A percentile compares a stretch with the other conserved stretches of the same genome.
phyloP scores from a whole-genome alignment of 768 basidiomycete species.

The Fomitopsis pulvina region DNA sequence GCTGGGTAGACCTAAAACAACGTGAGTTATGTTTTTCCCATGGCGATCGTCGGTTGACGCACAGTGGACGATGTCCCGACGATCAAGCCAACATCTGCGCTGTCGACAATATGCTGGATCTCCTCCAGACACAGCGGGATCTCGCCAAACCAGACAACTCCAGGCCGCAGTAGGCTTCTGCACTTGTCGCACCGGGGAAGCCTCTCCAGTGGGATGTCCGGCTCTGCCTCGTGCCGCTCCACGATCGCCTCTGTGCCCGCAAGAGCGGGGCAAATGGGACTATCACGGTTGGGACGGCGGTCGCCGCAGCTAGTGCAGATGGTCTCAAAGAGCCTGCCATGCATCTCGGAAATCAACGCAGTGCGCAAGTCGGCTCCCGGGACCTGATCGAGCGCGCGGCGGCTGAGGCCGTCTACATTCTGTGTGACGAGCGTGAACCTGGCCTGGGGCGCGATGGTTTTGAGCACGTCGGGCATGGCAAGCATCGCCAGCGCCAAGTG shows the following conservation, averaged over 20 bases:
- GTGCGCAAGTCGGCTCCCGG: not conserved
- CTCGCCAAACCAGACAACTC: conserved; percentile 36
- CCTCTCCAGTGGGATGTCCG: conserved; percentile 17
- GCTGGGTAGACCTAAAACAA: conserved; percentile 28
- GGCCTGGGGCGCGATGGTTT: conserved; percentile 32
- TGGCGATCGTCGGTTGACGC: not conserved
- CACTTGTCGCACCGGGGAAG: conserved; percentile 28
- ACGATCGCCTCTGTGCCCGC: conserved; percentile 19
- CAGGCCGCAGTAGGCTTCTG: conserved; percentile 27
- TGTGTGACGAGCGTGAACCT: conserved; percentile 51
- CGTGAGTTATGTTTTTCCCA: not conserved
- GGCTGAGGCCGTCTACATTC: conserved; percentile 49
- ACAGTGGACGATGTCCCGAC: conserved; percentile 33
- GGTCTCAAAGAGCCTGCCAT: conserved; percentile 48
- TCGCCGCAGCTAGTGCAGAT: conserved; percentile 38
- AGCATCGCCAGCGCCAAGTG: conserved; percentile 44
- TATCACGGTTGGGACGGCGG: conserved; percentile 28
- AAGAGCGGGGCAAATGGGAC: conserved; percentile 13
- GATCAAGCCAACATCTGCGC: conserved; percentile 28
- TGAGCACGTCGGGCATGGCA: conserved; percentile 31
- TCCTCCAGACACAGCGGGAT: conserved; percentile 19
- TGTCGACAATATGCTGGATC: conserved; percentile 20
- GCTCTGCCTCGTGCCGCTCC: conserved; percentile 4
- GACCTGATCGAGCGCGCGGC: conserved; percentile 27
- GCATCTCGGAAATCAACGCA: conserved; percentile 44